Evolutionary conservation across 1,284 basidiomycete species (phyloP).

Genomic region (Somion occarium): DNA sequence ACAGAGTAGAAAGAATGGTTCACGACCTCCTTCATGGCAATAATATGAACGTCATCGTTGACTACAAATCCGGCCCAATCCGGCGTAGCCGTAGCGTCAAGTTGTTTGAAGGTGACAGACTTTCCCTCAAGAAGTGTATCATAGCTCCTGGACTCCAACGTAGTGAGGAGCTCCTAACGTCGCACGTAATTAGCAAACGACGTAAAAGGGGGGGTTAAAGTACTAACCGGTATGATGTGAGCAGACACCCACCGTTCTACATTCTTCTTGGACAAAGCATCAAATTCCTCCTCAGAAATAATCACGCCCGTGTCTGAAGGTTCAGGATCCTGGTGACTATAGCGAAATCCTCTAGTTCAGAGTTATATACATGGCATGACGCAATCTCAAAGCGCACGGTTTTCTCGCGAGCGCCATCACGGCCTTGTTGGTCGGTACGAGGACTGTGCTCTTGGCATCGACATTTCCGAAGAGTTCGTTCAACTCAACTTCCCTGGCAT

Average conservation of each 20-base stretch:
- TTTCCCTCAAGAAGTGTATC: slow-evolving; percentile 52
- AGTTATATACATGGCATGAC: not conserved
- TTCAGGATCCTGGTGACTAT: slow-evolving; percentile 52
- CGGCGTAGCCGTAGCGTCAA: slow-evolving; percentile 31
- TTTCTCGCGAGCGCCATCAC: slow-evolving; percentile 72
- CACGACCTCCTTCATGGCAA: slow-evolving; percentile 54
- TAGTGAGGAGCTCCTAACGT: slow-evolving; percentile 38
- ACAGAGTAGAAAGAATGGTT: not conserved
- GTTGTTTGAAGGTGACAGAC: slow-evolving; percentile 44
- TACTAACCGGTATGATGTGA: slow-evolving; percentile 67
- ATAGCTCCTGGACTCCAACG: slow-evolving; percentile 25
- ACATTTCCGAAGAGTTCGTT: slow-evolving; percentile 44
- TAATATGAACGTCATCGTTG: slow-evolving; percentile 47
- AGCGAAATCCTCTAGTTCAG: slow-evolving; percentile 2
- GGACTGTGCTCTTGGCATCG: slow-evolving; percentile 43
- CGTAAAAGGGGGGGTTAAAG: slow-evolving; percentile 2
- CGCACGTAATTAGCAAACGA: slow-evolving; percentile 4
- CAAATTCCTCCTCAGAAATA: slow-evolving; percentile 61
- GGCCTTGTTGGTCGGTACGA: slow-evolving; percentile 77
- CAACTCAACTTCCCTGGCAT: slow-evolving; percentile 65
- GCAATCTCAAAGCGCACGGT: slow-evolving; percentile 52
- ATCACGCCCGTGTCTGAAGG: slow-evolving; percentile 38
- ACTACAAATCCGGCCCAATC: slow-evolving; percentile 56
- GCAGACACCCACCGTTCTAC: slow-evolving; percentile 69
- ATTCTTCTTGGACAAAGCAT: slow-evolving; percentile 51